phyloP scores from a whole-genome alignment of 2,329 filamentous ascomycete species.

The Ophiostoma ips region DNA sequence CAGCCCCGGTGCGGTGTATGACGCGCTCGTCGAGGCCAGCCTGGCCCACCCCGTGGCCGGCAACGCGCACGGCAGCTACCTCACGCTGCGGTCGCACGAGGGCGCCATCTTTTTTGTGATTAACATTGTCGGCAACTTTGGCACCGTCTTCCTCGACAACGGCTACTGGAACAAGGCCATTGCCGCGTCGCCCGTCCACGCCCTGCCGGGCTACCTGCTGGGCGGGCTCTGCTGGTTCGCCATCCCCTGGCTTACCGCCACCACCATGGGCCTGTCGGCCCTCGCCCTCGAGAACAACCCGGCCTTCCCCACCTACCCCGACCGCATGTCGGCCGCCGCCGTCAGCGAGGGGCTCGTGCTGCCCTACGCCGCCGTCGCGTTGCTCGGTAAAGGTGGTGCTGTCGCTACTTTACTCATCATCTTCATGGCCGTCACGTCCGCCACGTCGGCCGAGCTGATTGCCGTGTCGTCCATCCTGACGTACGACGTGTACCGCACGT shows the following conservation, averaged over 20 bases:
- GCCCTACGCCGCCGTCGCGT: conserved; percentile 69
- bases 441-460: conserved; percentile 71
- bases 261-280: conserved; percentile 73
- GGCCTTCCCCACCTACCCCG: conserved; percentile 56
- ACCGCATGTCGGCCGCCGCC: conserved; percentile 58
- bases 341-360: conserved; percentile 74
- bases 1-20: conserved; percentile 64
- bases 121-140: conserved; percentile 60
- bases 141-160: conserved; percentile 74
- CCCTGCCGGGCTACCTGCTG: conserved; percentile 76
- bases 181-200: conserved; percentile 70
- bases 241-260: conserved; percentile 80
- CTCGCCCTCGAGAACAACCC: conserved; percentile 65
- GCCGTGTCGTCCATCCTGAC: conserved; percentile 80
- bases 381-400: conserved; percentile 72
- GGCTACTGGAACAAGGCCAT: conserved; percentile 93
- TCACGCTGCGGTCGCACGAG: conserved; percentile 72
- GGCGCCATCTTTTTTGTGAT: conserved; percentile 86
- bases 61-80: conserved; percentile 67
- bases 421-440: conserved; percentile 82
- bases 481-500: conserved; percentile 79
- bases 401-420: conserved; percentile 65
- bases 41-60: conserved; percentile 60
- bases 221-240: conserved; percentile 85
- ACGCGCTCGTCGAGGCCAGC: conserved; percentile 57